Evolutionary conservation across 306 rosid genomes (phyloP), one percentile per base, ranked within the genome.

Genomic region (Prunus mume): DNA sequence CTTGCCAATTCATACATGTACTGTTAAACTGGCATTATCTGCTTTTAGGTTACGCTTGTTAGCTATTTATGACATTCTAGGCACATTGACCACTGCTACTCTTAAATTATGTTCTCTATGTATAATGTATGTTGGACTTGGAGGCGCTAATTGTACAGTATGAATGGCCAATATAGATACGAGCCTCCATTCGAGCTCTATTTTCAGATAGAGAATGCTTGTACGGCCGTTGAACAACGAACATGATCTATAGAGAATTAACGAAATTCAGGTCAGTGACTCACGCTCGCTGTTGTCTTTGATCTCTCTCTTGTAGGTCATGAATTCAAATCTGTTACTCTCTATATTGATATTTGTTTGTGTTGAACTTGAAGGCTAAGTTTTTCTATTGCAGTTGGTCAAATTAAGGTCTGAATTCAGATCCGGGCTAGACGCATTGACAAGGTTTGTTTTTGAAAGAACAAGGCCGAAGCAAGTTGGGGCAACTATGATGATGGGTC

Each of bases 381-480:
- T 27, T 27, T 27, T 27, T 27, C 28, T 27, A 27, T 2, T 27
- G 28, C 28, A 27, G 28, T 27, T 27, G 28, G 28, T 1, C 28
- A 27, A 27, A 27, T 27, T 2, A 27, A 27, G 28, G 28, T 2
- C 28, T 27, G 28, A 27, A 27, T 27, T 27, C 28, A 27, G 28
- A 27, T 27, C 28, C 28, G 28, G 28, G 28, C 28, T 27, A 2
- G 28, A 27, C 28, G 93, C 93, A 34, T 81, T 96, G 73, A 88
- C 91, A 19, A 92, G 77, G 81, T 96, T 96, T 73, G 96, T 92
- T 69, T 96, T 92, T 65, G 93, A 96, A 84, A 91, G 96, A 85
- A 87, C 99, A 69, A 91, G 97, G 79, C 96, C 99, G 61, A 96
- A 96, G 79, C 98, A 96, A 87, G 87, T 96, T 63, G 99, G 99